Conservation (phyloP, 2,329 filamentous ascomycete species). For the Amylocarpus encephaloides region DNA sequence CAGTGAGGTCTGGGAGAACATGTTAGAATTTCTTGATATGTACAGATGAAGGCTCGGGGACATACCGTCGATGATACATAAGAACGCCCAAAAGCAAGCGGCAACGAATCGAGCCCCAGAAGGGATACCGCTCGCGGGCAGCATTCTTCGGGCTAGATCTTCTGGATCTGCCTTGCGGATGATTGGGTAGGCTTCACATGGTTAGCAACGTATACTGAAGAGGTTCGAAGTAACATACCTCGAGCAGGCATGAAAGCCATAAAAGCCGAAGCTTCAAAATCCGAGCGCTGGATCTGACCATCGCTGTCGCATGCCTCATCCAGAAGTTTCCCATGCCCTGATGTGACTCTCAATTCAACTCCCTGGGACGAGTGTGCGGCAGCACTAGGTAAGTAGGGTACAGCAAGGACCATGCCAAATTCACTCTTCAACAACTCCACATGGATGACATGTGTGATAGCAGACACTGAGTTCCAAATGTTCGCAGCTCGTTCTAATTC, state of each 20-base stretch:
- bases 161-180: conserved; percentile 4
- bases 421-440: neutral
- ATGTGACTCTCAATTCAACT: no score
- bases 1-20: conserved; percentile 1
- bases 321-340: no score
- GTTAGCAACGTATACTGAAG: neutral
- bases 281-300: neutral
- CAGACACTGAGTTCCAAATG: neutral
- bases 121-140: neutral
- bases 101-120: conserved; percentile 4
- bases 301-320: neutral
- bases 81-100: conserved; percentile 4
- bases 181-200: neutral
- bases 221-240: neutral
- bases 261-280: conserved; percentile 7
- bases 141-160: conserved; percentile 1
- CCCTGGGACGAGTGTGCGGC: neutral
- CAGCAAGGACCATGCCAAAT: conserved; percentile 1
- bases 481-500: conserved; percentile 1
- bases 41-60: neutral
- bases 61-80: conserved; percentile 6
- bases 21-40: neutral
- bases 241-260: conserved; percentile 6
- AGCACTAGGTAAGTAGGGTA: neutral
- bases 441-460: neutral